A percentile compares a stretch with the other conserved stretches of the same genome.
phyloP scores from a whole-genome alignment of 345 rosid genomes.

The Durio zibethinus region DNA sequence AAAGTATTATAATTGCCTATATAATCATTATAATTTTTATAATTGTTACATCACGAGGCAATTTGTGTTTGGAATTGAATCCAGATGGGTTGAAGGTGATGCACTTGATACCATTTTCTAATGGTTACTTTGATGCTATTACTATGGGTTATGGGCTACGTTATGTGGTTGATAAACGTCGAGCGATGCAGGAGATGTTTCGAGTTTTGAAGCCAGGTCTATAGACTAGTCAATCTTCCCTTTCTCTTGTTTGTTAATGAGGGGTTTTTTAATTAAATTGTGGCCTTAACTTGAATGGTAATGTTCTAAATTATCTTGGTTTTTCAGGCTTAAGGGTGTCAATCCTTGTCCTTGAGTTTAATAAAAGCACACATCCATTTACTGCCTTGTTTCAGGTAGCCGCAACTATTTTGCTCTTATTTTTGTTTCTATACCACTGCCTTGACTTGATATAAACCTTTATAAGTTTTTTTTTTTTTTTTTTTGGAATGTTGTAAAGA shows the following conservation, averaged over 20 bases:
- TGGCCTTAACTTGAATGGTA: background rate
- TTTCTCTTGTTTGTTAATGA: background rate
- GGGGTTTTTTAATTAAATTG: background rate
- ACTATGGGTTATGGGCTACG: slow-evolving; percentile 89
- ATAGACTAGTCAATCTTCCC: background rate
- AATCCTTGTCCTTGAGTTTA: slow-evolving; percentile 89
- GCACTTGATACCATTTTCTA: slow-evolving; percentile 67
- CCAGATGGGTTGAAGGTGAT: slow-evolving; percentile 83
- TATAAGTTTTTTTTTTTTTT: background rate
- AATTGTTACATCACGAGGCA: background rate
- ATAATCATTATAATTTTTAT: too few species aligned
- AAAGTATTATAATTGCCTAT: background rate
- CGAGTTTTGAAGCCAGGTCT: slow-evolving; percentile 81
- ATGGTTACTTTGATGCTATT: slow-evolving; percentile 67
- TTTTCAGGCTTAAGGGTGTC: slow-evolving; percentile 63
- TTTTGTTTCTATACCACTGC: background rate
- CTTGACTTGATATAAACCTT: background rate
- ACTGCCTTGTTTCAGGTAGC: slow-evolving; percentile 65
- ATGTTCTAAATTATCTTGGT: background rate
- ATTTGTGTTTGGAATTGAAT: slow-evolving; percentile 9
- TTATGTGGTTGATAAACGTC: slow-evolving; percentile 59
- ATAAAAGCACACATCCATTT: slow-evolving; percentile 52
- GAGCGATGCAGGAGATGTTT: slow-evolving; percentile 62
- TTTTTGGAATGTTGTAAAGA: background rate
- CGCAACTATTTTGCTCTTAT: background rate